These are phyloP conservation scores for Carex myosuroides DNA, from an alignment of 176 grass and related monocot species.

Conservation along the genomic window DNA sequence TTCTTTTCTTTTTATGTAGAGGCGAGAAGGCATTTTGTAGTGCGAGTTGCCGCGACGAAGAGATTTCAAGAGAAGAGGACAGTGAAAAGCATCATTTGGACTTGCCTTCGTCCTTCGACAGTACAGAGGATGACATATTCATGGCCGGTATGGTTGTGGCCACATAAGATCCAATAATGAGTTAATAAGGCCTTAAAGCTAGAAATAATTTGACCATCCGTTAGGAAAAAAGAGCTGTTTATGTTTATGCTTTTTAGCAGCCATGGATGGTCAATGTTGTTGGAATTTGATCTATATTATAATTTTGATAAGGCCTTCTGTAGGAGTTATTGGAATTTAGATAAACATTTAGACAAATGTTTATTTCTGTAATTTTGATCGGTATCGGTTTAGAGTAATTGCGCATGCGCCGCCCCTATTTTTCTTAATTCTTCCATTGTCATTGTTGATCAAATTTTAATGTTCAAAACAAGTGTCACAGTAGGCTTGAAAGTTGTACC, in stretches of 20 bases:
- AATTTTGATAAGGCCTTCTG: constrained; percentile 15
- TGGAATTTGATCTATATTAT: constrained; percentile 19
- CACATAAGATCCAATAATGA: constrained; percentile 38
- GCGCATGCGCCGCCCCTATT: neutral
- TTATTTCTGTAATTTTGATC: constrained; percentile 17
- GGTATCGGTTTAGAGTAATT: neutral
- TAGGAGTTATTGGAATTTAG: constrained; percentile 8
- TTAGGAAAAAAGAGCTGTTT: constrained; percentile 36
- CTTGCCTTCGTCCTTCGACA: constrained; percentile 42
- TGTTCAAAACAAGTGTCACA: neutral
- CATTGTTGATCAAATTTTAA: neutral
- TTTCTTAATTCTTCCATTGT: neutral
- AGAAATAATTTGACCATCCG: constrained; percentile 40
- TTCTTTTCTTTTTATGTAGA: constrained; percentile 19
- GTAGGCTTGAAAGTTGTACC: neutral
- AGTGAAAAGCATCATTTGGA: constrained; percentile 36
- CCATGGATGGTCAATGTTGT: constrained; percentile 39
- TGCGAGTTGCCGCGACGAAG: constrained; percentile 53
- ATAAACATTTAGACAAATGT: constrained; percentile 12
- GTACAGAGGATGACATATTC: constrained; percentile 59
- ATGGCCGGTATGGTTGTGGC: constrained; percentile 62
- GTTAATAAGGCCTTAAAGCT: constrained; percentile 17
- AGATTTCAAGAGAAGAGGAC: constrained; percentile 68
- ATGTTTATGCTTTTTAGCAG: constrained; percentile 28
- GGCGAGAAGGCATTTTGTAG: constrained; percentile 90